Evolutionary conservation across 2,329 filamentous ascomycete genomes (phyloP), one percentile per base, ranked within the genome.

Genomic region (Fusarium verticillioides): DNA sequence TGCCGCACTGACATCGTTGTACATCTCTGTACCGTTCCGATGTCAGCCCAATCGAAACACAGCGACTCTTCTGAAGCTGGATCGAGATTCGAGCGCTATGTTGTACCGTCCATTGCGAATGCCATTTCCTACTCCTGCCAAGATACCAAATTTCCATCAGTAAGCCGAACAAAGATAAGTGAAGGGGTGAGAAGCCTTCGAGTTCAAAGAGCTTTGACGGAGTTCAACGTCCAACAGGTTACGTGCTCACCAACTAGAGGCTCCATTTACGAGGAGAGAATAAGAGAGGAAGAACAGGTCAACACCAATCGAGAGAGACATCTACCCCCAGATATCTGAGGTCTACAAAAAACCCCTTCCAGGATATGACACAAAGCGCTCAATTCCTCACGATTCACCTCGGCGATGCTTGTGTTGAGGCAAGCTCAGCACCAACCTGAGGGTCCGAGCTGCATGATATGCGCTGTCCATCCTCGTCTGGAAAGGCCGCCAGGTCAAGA

Each of bases 1-100:
- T 19, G 11, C 6, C 4, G 2, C n/a, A 1, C 16, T 11, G 7
- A 34, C 5, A 23, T 4, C 2, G 21, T 7, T 19, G n/a, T 12
- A 16, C n/a, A 19, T 9, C 11, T 5, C 11, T 34, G 30, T 10
- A 3, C 30, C 11, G 8, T 4, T 23, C 9, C n/a, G 15, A 23
- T 1, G 6, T 23, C 47, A 23, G 21, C 16, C 16, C 18, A 1
- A 10, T 13, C 6, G 47, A 50, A 50, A 11, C n/a, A 34, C 1
- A 7, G 21, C 11, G 5, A 3, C 5, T 19, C 16, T 13, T 23
- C 8, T 19, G 30, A 23, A 19, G 16, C 4, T 34, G 15, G 18
- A 34, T 19, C 30, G 16, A 34, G 8, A 34, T 19, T 8, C 11
- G 8, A 23, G 7, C 4, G 2, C 9, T 9, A 6, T 15, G 4